phyloP scores from a whole-genome alignment of 768 basidiomycete genomes.

The Lentinula aciculospora region DNA sequence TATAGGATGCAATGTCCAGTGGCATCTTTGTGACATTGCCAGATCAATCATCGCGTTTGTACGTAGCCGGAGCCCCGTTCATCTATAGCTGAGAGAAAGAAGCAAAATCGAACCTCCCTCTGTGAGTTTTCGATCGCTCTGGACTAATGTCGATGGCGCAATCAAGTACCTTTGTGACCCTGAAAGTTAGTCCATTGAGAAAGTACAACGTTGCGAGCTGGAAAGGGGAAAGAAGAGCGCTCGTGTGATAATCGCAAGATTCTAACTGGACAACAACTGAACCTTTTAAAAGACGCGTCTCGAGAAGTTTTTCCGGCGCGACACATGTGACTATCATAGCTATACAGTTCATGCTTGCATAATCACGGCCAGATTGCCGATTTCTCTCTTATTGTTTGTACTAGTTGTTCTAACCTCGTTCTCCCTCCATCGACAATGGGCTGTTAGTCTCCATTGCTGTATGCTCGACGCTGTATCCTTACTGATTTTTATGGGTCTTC shows the following conservation, averaged over 20 bases:
- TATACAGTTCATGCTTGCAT: neutral
- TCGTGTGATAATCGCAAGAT: neutral
- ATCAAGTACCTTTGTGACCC: neutral
- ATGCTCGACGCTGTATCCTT: neutral
- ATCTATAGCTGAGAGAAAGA: neutral
- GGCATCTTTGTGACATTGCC: too few species aligned
- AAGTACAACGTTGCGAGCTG: too few species aligned
- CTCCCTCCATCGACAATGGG: conserved; percentile 4
- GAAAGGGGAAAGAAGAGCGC: neutral
- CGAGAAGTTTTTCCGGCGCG: neutral
- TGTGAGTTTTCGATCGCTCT: neutral
- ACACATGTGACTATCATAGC: neutral
- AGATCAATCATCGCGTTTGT: too few species aligned
- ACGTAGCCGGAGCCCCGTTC: neutral
- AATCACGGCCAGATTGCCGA: neutral
- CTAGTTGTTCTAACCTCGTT: neutral
- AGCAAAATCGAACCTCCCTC: neutral
- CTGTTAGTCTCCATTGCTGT: neutral
- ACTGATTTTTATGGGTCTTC: conserved; percentile 5
- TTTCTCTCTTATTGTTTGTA: neutral
- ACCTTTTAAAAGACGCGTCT: neutral
- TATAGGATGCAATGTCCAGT: too few species aligned
- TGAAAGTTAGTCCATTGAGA: neutral
- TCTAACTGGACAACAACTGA: too few species aligned
- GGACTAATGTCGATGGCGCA: neutral